These are phyloP conservation scores for Auricularia auricula-judae DNA, from an alignment of 768 basidiomycete species.

Conservation along the genomic window DNA sequence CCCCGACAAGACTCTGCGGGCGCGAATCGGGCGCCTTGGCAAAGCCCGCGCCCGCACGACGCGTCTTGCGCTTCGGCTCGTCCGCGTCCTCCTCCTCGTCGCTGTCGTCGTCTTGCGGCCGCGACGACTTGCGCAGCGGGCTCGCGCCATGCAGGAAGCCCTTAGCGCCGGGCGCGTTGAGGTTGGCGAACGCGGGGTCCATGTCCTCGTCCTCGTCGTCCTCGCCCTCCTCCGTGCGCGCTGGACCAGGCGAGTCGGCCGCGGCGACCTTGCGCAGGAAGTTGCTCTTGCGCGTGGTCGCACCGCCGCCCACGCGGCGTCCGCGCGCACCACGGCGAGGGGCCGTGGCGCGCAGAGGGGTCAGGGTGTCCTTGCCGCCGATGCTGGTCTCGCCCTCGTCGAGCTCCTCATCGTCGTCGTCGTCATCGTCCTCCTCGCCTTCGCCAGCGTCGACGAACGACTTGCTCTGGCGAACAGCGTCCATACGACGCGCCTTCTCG, in stretches of 20 bases:
- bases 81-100: conserved; percentile 2
- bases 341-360: neutral
- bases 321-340: neutral
- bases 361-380: neutral
- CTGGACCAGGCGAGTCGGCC: conserved; percentile 18
- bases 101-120: conserved; percentile 19
- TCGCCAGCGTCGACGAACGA: conserved; percentile 27
- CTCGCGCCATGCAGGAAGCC: conserved; percentile 38
- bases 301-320: neutral
- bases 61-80: conserved; percentile 14
- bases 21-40: conserved; percentile 54
- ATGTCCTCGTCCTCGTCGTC: conserved; percentile 27
- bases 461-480: conserved; percentile 45
- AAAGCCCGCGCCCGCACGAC: conserved; percentile 53
- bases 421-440: conserved; percentile 31
- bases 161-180: conserved; percentile 41
- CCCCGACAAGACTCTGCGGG: conserved; percentile 58
- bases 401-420: conserved; percentile 39
- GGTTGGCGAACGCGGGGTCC: conserved; percentile 77
- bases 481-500: conserved; percentile 75
- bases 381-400: conserved; percentile 18
- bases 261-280: conserved; percentile 21
- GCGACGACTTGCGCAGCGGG: conserved; percentile 51
- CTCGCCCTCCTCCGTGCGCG: neutral
- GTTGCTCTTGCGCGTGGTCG: neutral